phyloP scores from a whole-genome alignment of 352 stramenopile genomes.

The Blastocystis hominis region DNA sequence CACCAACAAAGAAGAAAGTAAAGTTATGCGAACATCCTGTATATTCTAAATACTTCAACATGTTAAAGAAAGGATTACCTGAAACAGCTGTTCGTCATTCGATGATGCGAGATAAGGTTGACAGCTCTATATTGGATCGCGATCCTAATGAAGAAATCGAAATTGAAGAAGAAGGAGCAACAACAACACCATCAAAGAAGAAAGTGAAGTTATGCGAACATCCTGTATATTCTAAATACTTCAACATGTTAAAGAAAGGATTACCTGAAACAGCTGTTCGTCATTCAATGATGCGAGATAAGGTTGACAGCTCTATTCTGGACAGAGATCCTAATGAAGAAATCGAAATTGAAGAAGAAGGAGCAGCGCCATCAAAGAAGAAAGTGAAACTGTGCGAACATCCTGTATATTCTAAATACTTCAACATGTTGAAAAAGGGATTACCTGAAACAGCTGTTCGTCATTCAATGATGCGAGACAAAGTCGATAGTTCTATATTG shows the following conservation, averaged over 20 bases:
- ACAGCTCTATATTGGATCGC: background rate
- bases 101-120: slow-evolving; percentile 7
- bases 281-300: background rate
- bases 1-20: background rate
- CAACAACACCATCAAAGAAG: background rate
- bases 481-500: background rate
- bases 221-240: slow-evolving; percentile 42
- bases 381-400: slow-evolving; percentile 40
- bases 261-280: background rate
- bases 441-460: background rate
- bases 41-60: slow-evolving; percentile 44
- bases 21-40: background rate
- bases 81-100: slow-evolving; percentile 12
- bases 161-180: background rate
- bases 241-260: background rate
- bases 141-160: background rate
- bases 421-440: slow-evolving; percentile 43
- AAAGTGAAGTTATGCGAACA: background rate
- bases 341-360: background rate
- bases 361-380: background rate
- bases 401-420: slow-evolving; percentile 45
- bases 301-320: background rate
- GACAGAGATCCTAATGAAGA: slow-evolving; percentile 31
- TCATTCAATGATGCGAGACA: slow-evolving; percentile 37
- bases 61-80: slow-evolving; percentile 6